Conservation (phyloP, 352 stramenopile species). For the Globisporangium perplexum region DNA sequence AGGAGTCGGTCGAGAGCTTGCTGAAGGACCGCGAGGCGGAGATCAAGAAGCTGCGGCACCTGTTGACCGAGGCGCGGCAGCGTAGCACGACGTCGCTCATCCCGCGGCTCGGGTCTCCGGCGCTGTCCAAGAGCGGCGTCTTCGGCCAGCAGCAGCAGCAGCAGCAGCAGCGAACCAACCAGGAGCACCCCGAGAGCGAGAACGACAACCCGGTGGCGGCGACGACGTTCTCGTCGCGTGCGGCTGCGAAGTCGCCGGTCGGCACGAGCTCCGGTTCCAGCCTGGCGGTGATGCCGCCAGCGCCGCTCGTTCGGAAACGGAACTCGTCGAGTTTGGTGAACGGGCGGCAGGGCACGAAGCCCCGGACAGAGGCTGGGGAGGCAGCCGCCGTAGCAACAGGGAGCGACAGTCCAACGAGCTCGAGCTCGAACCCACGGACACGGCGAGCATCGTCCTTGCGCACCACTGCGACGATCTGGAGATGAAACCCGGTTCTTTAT, state of each 20-base stretch:
- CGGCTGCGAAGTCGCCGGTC: background rate
- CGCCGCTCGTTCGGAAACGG: constrained; percentile 5
- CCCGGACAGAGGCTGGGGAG: constrained; percentile 3
- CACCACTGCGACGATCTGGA: background rate
- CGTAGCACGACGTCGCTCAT: constrained; percentile 70
- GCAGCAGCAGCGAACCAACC: constrained; percentile 13
- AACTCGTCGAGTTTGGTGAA: constrained; percentile 13
- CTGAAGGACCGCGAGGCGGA: constrained; percentile 75
- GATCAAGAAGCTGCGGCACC: constrained; percentile 70
- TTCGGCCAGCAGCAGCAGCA: constrained; percentile 4
- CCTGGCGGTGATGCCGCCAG: too few species aligned
- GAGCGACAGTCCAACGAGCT: constrained; percentile 4
- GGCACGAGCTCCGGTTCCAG: background rate
- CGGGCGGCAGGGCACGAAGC: constrained; percentile 8
- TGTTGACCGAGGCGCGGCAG: constrained; percentile 64
- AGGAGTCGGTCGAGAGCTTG: constrained; percentile 60
- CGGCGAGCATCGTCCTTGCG: constrained; percentile 10
- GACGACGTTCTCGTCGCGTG: background rate
- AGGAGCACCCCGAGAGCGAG: constrained; percentile 23
- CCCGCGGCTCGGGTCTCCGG: constrained; percentile 37
- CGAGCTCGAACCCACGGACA: background rate
- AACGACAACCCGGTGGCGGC: background rate
- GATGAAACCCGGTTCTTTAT: background rate
- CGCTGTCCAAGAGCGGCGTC: constrained; percentile 7
- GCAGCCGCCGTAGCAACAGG: background rate